Evolutionary conservation across 805 yeast species (phyloP).

Genomic region (Candida adriatica): DNA sequence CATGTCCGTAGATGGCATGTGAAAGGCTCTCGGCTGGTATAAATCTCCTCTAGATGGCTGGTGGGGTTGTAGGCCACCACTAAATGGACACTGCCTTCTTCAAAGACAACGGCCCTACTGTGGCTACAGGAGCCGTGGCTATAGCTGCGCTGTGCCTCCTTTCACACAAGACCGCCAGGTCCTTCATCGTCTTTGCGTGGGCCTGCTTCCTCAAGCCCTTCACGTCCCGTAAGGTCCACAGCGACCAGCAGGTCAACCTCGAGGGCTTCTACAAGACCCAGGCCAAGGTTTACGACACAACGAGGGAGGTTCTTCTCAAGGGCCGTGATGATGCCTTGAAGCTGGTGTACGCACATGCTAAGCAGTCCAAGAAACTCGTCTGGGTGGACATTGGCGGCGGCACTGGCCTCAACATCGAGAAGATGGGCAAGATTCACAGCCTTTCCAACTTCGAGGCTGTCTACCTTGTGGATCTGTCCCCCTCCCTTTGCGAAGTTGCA

Average conservation of each 20-base stretch:
- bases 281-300: constrained; percentile 69
- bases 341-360: constrained; percentile 53
- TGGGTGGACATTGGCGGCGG: constrained; percentile 88
- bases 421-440: constrained; percentile 47
- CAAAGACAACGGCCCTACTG: too few species aligned
- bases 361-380: constrained; percentile 36
- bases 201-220: constrained; percentile 30
- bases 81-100: too few species aligned
- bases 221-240: constrained; percentile 21
- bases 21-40: too few species aligned
- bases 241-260: constrained; percentile 26
- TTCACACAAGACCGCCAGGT: constrained; percentile 16
- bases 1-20: too few species aligned
- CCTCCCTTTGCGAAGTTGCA: constrained; percentile 72
- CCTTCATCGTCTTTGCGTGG: constrained; percentile 25
- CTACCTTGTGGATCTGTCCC: constrained; percentile 69
- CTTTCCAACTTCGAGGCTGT: constrained; percentile 50
- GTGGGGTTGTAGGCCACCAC: too few species aligned
- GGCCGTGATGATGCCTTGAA: constrained; percentile 64
- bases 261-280: constrained; percentile 72
- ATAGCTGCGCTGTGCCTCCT: too few species aligned
- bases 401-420: constrained; percentile 76
- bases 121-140: too few species aligned
- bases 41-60: too few species aligned
- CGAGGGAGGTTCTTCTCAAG: constrained; percentile 57